Evolutionary conservation across 2,329 filamentous ascomycete species (phyloP).

Genomic region (Fusarium tuaranense): DNA sequence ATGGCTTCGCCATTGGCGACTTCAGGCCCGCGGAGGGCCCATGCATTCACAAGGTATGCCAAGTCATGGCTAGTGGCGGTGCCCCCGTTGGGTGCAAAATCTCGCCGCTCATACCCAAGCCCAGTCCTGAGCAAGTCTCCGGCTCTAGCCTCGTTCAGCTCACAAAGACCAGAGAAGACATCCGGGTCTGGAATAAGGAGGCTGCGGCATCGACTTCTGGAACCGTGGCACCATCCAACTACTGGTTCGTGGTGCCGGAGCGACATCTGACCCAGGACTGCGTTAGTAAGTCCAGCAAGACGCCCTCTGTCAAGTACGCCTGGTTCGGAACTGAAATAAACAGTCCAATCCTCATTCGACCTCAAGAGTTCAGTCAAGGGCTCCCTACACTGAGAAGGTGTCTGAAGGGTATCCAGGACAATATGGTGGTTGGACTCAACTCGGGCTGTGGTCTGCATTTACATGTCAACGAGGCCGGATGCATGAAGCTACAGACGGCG

Average conservation of each 20-base stretch:
- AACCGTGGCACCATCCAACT: conserved; percentile 14
- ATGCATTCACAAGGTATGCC: conserved; percentile 38
- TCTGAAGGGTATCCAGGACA: conserved; percentile 28
- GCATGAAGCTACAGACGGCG: conserved; percentile 32
- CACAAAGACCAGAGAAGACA: conserved; percentile 13
- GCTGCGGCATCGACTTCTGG: neutral
- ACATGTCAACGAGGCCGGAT: conserved; percentile 38
- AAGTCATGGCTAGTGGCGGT: conserved; percentile 32
- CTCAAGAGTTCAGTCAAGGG: conserved; percentile 29
- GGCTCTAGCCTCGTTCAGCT: conserved; percentile 21
- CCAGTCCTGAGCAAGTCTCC: conserved; percentile 12
- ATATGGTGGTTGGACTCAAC: conserved; percentile 42
- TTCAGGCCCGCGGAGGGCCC: conserved; percentile 13
- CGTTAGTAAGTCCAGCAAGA: conserved; percentile 20
- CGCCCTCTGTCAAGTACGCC: conserved; percentile 32
- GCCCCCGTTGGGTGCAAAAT: conserved; percentile 34
- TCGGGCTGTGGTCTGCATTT: conserved; percentile 43
- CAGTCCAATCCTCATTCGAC: conserved; percentile 36
- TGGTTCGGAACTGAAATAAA: conserved; percentile 45
- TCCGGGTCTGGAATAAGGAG: conserved; percentile 38
- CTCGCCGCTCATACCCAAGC: conserved; percentile 9
- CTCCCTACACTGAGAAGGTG: conserved; percentile 38
- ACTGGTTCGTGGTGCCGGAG: conserved; percentile 40
- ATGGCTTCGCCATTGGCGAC: conserved; percentile 27
- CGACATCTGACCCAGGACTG: conserved; percentile 37